These are phyloP conservation scores for Cladorrhinum sp. DNA, from an alignment of 2,329 filamentous ascomycete genomes.

Conservation along the genomic window DNA sequence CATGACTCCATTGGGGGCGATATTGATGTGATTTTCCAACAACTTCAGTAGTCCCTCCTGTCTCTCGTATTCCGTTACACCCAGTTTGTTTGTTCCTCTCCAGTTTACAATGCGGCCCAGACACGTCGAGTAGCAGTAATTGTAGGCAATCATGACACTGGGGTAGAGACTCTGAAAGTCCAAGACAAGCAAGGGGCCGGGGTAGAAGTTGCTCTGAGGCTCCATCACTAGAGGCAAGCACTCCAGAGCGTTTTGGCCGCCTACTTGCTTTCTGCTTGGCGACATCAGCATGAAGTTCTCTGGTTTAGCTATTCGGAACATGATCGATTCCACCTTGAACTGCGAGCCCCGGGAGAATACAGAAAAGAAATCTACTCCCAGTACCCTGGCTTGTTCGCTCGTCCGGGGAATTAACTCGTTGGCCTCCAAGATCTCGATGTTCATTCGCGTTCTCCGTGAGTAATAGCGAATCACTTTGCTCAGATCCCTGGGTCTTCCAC, in stretches of 20 bases:
- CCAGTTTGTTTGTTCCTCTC: slow-evolving; percentile 93
- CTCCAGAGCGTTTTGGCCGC: slow-evolving; percentile 88
- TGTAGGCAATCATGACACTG: slow-evolving; percentile 98
- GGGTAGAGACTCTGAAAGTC: slow-evolving; percentile 97
- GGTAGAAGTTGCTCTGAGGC: slow-evolving; percentile 92
- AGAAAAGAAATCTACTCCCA: slow-evolving; percentile 95
- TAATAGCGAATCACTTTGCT: slow-evolving; percentile 77
- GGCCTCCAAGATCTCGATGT: slow-evolving; percentile 85
- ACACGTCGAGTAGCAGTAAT: slow-evolving; percentile 97
- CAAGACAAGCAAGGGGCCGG: slow-evolving; percentile 80
- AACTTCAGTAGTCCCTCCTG: slow-evolving; percentile 72
- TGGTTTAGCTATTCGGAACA: slow-evolving; percentile 97
- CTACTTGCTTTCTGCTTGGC: slow-evolving; percentile 87
- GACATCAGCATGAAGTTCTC: slow-evolving; percentile 91
- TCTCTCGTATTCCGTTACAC: slow-evolving; percentile 82
- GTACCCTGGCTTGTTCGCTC: slow-evolving; percentile 86
- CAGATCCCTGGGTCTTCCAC: slow-evolving; percentile 64
- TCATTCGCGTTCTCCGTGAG: slow-evolving; percentile 68
- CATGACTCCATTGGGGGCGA: slow-evolving; percentile 95
- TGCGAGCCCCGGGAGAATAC: slow-evolving; percentile 94
- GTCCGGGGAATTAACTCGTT: slow-evolving; percentile 88
- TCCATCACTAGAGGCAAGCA: slow-evolving; percentile 97
- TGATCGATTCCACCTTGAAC: slow-evolving; percentile 97
- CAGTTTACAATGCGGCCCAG: slow-evolving; percentile 81
- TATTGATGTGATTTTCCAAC: slow-evolving; percentile 81